These are phyloP conservation scores for Backusella tarrabulga DNA, from an alignment of 192 early-diverging fungal genomes.

Conservation along the genomic window DNA sequence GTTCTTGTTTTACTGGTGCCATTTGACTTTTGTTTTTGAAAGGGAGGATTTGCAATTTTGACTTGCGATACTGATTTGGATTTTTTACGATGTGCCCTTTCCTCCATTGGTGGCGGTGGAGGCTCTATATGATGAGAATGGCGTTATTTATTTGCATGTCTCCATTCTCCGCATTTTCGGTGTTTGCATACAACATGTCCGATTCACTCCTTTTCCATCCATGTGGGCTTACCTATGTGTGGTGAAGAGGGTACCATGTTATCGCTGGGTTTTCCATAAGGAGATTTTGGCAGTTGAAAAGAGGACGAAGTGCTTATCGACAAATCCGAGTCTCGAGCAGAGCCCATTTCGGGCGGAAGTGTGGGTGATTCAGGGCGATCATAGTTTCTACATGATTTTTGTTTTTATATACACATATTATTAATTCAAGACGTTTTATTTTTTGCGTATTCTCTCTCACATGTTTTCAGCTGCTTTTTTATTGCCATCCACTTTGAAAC, in stretches of 20 bases:
- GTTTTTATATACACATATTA: neutral
- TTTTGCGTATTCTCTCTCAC: neutral
- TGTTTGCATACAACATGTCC: neutral
- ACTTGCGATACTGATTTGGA: neutral
- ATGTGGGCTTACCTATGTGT: neutral
- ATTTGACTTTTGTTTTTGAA: neutral
- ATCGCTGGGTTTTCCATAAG: neutral
- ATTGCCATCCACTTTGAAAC: neutral
- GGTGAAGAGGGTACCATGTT: neutral
- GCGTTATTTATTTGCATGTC: neutral
- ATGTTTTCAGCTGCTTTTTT: neutral
- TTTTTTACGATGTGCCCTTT: slow-evolving; percentile 1
- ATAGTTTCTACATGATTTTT: neutral
- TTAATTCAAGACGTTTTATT: too few relatives aligned
- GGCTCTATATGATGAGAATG: neutral
- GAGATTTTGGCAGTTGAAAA: neutral
- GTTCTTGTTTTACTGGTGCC: neutral
- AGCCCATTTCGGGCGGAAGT: slow-evolving; percentile 1
- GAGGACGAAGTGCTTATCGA: neutral
- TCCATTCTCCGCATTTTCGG: neutral
- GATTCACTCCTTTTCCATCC: neutral
- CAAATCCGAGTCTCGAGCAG: neutral
- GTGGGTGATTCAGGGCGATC: slow-evolving; percentile 30
- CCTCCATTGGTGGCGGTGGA: neutral
- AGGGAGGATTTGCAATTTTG: neutral